Percentiles rank a stretch among this genome's conserved stretches.
Conservation (phyloP, 2,329 filamentous ascomycete species). For the Apiospora aurea region DNA sequence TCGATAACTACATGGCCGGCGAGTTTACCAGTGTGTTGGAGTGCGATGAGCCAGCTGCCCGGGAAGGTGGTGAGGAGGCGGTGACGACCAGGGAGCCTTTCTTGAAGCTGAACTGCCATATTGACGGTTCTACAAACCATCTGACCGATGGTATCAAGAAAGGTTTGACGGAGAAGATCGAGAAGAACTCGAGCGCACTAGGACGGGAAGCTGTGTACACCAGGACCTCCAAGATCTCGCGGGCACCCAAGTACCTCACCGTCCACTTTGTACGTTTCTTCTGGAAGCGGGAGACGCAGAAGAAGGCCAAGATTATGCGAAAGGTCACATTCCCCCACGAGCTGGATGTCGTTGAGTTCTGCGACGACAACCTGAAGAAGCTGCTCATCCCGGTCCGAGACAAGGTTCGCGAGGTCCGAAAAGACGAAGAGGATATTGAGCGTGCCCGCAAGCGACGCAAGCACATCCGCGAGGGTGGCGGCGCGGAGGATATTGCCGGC, state of each 20-base stretch:
- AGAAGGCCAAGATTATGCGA: slow-evolving; percentile 99
- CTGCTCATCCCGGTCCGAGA: slow-evolving; percentile 91
- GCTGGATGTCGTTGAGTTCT: slow-evolving; percentile 92
- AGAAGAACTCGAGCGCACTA: slow-evolving; percentile 84
- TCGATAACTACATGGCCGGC: slow-evolving; percentile 91
- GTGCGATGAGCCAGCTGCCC: slow-evolving; percentile 83
- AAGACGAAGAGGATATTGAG: slow-evolving; percentile 93
- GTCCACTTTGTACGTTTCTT: slow-evolving; percentile 98
- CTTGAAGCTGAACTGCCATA: slow-evolving; percentile 95
- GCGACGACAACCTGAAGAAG: slow-evolving; percentile 85
- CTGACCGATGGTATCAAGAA: slow-evolving; percentile 86
- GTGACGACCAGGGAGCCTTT: slow-evolving; percentile 76
- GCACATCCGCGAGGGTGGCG: slow-evolving; percentile 59
- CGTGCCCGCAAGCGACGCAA: slow-evolving; percentile 92
- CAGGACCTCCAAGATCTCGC: slow-evolving; percentile 87
- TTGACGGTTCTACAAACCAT: slow-evolving; percentile 86
- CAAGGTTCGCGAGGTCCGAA: slow-evolving; percentile 92
- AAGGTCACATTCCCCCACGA: slow-evolving; percentile 97
- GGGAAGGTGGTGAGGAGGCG: slow-evolving; percentile 75
- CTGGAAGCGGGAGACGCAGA: slow-evolving; percentile 94
- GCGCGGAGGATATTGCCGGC: slow-evolving; percentile 54
- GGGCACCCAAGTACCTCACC: slow-evolving; percentile 92
- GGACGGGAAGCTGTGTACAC: slow-evolving; percentile 85
- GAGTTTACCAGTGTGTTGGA: slow-evolving; percentile 79
- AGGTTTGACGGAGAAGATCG: slow-evolving; percentile 84